Conservation (phyloP, 768 basidiomycete species). For the Lactifluus rugatus region DNA sequence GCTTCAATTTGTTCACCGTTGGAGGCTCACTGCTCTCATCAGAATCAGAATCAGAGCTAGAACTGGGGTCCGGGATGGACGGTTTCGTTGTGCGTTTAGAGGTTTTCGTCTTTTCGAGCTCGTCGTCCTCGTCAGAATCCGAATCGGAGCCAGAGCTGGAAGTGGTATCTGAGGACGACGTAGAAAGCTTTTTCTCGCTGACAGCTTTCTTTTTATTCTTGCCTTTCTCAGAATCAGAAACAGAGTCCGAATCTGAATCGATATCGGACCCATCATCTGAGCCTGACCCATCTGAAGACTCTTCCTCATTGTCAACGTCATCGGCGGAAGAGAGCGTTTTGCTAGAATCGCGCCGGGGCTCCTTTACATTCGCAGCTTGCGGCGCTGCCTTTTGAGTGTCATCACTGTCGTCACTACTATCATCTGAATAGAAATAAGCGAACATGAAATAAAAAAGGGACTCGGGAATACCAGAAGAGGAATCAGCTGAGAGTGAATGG, state of each 20-base stretch:
- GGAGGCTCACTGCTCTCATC: constrained; percentile 17
- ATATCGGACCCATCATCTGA: constrained; percentile 10
- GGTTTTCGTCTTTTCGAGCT: constrained; percentile 2
- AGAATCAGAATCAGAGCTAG: constrained; percentile 11
- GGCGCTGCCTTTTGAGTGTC: neutral
- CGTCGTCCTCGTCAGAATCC: neutral
- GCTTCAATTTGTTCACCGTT: constrained; percentile 2
- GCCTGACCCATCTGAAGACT: constrained; percentile 17
- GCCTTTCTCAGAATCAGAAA: neutral
- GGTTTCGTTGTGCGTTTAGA: constrained; percentile 10
- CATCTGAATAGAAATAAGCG: neutral
- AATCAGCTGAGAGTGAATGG: neutral
- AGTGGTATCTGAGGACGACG: constrained; percentile 5
- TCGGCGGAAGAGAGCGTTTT: constrained; percentile 16
- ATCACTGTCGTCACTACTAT: neutral
- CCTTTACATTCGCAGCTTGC: neutral
- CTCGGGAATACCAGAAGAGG: constrained; percentile 4
- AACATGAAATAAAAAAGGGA: neutral
- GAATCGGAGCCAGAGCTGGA: constrained; percentile 15
- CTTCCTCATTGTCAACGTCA: constrained; percentile 7
- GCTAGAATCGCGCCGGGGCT: constrained; percentile 11
- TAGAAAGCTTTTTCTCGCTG: neutral
- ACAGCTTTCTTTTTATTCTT: neutral
- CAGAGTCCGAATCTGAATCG: neutral
- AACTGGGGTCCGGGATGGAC: constrained; percentile 22